Conservation (phyloP, 2,329 filamentous ascomycete species). For the Harringtonia lauricola region DNA sequence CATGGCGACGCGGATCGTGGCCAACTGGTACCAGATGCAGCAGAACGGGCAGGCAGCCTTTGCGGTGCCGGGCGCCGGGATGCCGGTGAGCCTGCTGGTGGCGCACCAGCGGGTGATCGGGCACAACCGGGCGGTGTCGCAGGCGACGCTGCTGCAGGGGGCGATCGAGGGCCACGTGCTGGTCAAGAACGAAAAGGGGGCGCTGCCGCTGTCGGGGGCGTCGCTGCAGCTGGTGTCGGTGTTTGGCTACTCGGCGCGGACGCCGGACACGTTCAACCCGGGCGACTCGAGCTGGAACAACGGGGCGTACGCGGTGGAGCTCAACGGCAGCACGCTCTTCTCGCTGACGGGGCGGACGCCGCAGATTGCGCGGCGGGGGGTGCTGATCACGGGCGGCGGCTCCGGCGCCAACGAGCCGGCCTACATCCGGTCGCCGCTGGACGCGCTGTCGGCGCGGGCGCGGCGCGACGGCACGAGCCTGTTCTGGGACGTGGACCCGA, state of each 20-base stretch:
- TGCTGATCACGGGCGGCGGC: conserved; percentile 37
- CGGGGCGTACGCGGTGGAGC: conserved; percentile 15
- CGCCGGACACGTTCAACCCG: conserved; percentile 25
- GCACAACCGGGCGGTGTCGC: conserved; percentile 34
- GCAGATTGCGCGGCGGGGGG: conserved; percentile 33
- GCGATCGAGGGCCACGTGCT: conserved; percentile 57
- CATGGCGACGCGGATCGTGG: conserved; percentile 30
- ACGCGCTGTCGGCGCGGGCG: conserved; percentile 27
- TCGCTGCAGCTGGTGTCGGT: conserved; percentile 44
- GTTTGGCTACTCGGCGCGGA: conserved; percentile 47
- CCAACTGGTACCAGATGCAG: conserved; percentile 46
- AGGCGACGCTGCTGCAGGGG: conserved; percentile 31
- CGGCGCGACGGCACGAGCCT: conserved; percentile 44
- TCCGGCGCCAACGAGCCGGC: conserved; percentile 36
- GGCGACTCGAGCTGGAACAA: neutral
- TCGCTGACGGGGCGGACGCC: conserved; percentile 14
- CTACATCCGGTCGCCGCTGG: conserved; percentile 26
- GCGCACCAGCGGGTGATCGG: conserved; percentile 37
- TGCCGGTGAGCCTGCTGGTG: conserved; percentile 47
- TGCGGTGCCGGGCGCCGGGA: conserved; percentile 34
- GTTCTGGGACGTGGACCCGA: conserved; percentile 36
- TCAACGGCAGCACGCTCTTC: conserved; percentile 26
- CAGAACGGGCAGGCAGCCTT: conserved; percentile 30
- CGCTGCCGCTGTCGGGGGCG: conserved; percentile 56
- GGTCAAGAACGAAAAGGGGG: conserved; percentile 58